phyloP scores from a whole-genome alignment of 345 rosid species.

The Arabis alpina region DNA sequence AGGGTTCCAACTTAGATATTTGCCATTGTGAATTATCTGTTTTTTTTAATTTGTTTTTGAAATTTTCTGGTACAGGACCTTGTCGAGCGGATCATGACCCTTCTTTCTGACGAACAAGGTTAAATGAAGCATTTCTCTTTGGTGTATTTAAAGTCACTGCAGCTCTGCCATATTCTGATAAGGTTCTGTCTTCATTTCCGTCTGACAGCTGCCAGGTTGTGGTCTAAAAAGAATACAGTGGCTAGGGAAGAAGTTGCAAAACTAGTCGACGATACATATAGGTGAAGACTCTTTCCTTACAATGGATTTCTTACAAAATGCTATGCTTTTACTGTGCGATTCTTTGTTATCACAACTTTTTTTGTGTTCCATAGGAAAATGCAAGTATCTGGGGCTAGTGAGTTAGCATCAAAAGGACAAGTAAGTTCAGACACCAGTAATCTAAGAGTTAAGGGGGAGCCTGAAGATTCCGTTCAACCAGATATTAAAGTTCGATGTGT shows the following conservation, averaged over 20 bases:
- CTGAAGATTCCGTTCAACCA: slow-evolving; percentile 53
- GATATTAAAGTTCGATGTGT: slow-evolving; percentile 86
- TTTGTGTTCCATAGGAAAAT: slow-evolving; percentile 63
- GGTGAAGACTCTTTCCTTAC: slow-evolving; percentile 47
- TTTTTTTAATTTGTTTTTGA: background rate
- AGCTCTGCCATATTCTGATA: slow-evolving; percentile 26
- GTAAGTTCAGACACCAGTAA: slow-evolving; percentile 68
- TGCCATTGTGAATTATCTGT: background rate
- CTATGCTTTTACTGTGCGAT: slow-evolving; percentile 10
- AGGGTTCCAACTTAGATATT: background rate
- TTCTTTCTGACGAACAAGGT: slow-evolving; percentile 86
- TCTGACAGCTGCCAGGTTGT: slow-evolving; percentile 63
- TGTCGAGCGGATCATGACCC: slow-evolving; percentile 70
- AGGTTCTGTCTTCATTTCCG: slow-evolving; percentile 9
- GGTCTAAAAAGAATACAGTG: slow-evolving; percentile 69
- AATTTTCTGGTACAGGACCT: slow-evolving; percentile 69
- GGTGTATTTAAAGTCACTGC: slow-evolving; percentile 1
- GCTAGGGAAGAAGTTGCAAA: slow-evolving; percentile 89
- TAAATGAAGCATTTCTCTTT: slow-evolving; percentile 18
- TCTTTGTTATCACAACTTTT: slow-evolving; percentile 24
- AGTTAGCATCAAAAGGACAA: slow-evolving; percentile 82
- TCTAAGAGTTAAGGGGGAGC: slow-evolving; percentile 66
- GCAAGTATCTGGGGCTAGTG: slow-evolving; percentile 90
- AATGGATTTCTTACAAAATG: background rate
- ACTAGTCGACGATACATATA: slow-evolving; percentile 87